phyloP scores from a whole-genome alignment of 2,329 filamentous ascomycete species.

The Lasiodiplodia sp. region DNA sequence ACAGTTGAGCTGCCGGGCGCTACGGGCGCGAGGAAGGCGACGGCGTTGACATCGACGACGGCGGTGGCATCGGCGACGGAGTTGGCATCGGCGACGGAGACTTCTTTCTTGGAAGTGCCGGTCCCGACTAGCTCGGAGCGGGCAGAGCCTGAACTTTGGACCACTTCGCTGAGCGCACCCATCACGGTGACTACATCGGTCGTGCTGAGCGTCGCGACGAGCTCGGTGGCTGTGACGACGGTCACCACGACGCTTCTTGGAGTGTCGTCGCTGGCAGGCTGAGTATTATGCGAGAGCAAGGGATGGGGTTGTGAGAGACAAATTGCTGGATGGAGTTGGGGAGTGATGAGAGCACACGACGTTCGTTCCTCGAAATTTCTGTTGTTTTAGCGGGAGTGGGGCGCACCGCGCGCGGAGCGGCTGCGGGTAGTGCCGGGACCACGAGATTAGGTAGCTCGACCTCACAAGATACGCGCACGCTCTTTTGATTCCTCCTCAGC shows the following conservation, averaged over 20 bases:
- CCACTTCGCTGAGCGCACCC: no score
- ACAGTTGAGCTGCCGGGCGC: background rate
- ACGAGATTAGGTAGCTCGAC: background rate
- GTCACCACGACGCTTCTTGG: no score
- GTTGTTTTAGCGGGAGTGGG: slow-evolving; percentile 2
- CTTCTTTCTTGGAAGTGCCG: background rate
- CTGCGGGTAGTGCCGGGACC: background rate
- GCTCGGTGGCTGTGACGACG: no score
- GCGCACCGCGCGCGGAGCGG: background rate
- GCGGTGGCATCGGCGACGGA: background rate
- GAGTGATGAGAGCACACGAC: background rate
- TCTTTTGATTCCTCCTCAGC: background rate
- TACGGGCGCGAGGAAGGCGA: background rate
- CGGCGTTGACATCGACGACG: no score
- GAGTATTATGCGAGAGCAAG: background rate
- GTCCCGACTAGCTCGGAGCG: background rate
- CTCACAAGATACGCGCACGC: background rate
- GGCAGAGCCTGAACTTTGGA: background rate
- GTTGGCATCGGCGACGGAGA: background rate
- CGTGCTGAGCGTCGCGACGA: no score
- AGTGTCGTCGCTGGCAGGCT: no score
- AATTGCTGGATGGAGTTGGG: background rate
- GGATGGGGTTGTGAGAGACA: background rate
- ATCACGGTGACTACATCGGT: no score
- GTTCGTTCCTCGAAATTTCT: slow-evolving; percentile 2